Evolutionary conservation across 2,329 filamentous ascomycete genomes (phyloP).

Genomic region (Capronia americana): DNA sequence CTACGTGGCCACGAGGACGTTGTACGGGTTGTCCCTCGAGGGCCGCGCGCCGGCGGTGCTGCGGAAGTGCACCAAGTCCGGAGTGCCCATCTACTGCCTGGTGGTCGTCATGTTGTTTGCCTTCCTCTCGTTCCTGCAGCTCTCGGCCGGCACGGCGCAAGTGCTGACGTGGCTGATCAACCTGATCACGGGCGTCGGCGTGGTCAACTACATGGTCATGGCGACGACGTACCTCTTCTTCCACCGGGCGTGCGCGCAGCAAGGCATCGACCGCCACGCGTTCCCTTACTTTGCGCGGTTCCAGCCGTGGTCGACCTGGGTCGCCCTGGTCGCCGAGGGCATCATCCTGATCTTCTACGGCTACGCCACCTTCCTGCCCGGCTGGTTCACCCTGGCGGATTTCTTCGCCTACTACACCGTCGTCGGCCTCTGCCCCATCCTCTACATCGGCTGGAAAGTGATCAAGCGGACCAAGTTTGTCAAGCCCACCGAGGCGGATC

Average conservation of each 20-base stretch:
- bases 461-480: conserved; percentile 64
- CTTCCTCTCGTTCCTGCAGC: conserved; percentile 73
- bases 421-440: conserved; percentile 60
- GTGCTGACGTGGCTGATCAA: conserved; percentile 60
- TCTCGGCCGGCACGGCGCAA: conserved; percentile 66
- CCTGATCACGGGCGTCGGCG: conserved; percentile 53
- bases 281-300: conserved; percentile 70
- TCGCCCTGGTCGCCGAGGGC: conserved; percentile 51
- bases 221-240: conserved; percentile 73
- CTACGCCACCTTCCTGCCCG: conserved; percentile 58
- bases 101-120: conserved; percentile 67
- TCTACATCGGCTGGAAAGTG: conserved; percentile 69
- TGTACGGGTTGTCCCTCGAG: conserved; percentile 59
- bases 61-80: conserved; percentile 60
- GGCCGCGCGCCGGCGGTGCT: conserved; percentile 58
- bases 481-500: conserved; percentile 61
- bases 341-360: conserved; percentile 49
- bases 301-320: conserved; percentile 61
- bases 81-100: conserved; percentile 75
- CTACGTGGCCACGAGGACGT: neutral
- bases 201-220: conserved; percentile 70
- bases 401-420: conserved; percentile 64
- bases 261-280: conserved; percentile 69
- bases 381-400: conserved; percentile 49
- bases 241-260: conserved; percentile 68